Conservation (phyloP, 2,329 filamentous ascomycete genomes). For the Fusarium sp. region DNA sequence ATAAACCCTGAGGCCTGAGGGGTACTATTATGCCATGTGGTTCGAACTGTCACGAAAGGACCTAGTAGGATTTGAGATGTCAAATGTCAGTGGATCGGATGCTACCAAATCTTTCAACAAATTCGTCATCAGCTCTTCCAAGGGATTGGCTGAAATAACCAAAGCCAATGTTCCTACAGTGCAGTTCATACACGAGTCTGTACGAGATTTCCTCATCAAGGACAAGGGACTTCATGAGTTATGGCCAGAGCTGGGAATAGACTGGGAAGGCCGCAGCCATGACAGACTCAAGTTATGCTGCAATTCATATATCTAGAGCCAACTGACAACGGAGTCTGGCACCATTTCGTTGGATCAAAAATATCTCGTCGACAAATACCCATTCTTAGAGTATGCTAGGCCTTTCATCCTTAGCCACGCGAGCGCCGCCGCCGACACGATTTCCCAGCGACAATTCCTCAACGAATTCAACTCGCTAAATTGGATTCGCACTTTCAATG, state of each 20-base stretch:
- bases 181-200: too few species aligned
- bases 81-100: constrained; percentile 36
- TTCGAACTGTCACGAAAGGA: background rate
- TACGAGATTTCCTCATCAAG: too few species aligned
- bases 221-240: too few species aligned
- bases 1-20: constrained; percentile 53
- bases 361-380: too few species aligned
- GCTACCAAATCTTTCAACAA: background rate
- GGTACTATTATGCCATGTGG: constrained; percentile 54
- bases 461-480: background rate
- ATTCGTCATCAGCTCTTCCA: constrained; percentile 57
- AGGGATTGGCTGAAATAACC: constrained; percentile 60
- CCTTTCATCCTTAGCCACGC: constrained; percentile 26
- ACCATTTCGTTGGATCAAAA: too few species aligned
- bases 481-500: constrained; percentile 6
- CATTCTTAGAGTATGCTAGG: background rate
- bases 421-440: background rate
- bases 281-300: too few species aligned
- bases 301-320: too few species aligned
- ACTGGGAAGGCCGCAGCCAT: too few species aligned
- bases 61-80: accelerated
- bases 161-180: constrained; percentile 39
- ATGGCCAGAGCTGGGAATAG: too few species aligned
- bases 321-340: too few species aligned
- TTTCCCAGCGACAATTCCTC: background rate